Evolutionary conservation across 2,329 filamentous ascomycete species (phyloP).

Genomic region (Ramichloridium luteum): DNA sequence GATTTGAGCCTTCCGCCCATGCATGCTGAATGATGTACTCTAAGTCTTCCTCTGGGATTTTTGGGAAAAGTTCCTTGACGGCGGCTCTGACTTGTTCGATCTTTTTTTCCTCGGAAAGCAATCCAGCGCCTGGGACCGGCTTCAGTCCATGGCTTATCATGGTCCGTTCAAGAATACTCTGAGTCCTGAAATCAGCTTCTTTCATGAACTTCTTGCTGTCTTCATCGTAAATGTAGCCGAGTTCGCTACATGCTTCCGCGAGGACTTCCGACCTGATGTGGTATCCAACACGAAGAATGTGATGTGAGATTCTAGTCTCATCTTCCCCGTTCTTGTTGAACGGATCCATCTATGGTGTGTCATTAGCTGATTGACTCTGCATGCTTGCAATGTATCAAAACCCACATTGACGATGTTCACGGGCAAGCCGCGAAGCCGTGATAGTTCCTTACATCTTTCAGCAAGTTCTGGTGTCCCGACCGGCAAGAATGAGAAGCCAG

Average conservation of each 20-base stretch:
- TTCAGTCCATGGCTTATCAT: constrained; percentile 25
- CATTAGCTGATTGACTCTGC: too few species aligned
- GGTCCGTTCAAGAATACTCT: constrained; percentile 22
- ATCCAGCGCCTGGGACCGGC: constrained; percentile 3
- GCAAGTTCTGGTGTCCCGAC: constrained; percentile 49
- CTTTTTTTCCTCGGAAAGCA: constrained; percentile 24
- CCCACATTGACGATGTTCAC: constrained; percentile 50
- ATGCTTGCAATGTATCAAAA: too few species aligned
- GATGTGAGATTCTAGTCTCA: constrained; percentile 38
- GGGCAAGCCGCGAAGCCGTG: constrained; percentile 40
- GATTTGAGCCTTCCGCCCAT: constrained; percentile 46
- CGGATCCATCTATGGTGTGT: constrained; percentile 14
- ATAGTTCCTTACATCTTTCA: constrained; percentile 47
- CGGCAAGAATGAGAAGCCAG: constrained; percentile 50
- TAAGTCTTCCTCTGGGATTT: constrained; percentile 47
- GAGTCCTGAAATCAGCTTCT: constrained; percentile 14
- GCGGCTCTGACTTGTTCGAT: constrained; percentile 44
- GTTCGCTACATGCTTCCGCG: constrained; percentile 41
- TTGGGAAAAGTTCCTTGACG: constrained; percentile 51
- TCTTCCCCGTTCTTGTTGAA: constrained; percentile 11
- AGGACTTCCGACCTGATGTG: constrained; percentile 52
- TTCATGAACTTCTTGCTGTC: constrained; percentile 16
- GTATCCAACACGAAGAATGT: constrained; percentile 50
- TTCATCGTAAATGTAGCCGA: constrained; percentile 32
- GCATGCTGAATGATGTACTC: constrained; percentile 47